Percentiles rank a stretch among this genome's conserved stretches.
Conservation (phyloP, 371 early-diverging fungal species). For the Circinella minor region DNA sequence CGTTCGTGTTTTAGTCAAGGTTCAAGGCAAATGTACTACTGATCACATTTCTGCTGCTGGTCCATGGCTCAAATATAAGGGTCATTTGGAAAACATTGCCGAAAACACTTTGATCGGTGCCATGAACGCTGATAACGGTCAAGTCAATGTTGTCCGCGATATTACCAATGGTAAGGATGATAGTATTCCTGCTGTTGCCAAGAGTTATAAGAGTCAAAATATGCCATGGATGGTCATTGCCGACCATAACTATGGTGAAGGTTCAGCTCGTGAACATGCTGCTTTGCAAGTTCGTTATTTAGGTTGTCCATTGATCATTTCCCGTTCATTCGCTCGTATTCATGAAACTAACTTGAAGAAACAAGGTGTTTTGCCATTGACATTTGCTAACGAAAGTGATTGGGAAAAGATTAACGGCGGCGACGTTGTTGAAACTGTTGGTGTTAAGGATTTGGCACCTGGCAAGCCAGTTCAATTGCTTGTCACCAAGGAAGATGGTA, state of each 20-base stretch:
- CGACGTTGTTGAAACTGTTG: slow-evolving; percentile 82
- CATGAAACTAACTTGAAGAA: slow-evolving; percentile 99
- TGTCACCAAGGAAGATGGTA: slow-evolving; percentile 62
- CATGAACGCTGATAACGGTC: slow-evolving; percentile 87
- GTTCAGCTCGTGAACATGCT: slow-evolving; percentile 97
- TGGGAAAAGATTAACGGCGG: slow-evolving; percentile 81
- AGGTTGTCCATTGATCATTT: slow-evolving; percentile 89
- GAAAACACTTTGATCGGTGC: slow-evolving; percentile 97
- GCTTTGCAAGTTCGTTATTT: slow-evolving; percentile 94
- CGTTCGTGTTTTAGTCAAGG: slow-evolving; percentile 85
- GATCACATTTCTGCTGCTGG: slow-evolving; percentile 97
- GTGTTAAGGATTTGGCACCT: slow-evolving; percentile 70
- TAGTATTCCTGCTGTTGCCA: slow-evolving; percentile 90
- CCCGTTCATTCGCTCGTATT: slow-evolving; percentile 95
- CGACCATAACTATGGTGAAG: slow-evolving; percentile 98
- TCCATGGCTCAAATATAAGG: slow-evolving; percentile 97
- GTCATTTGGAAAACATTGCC: slow-evolving; percentile 95
- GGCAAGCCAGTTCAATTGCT: slow-evolving; percentile 63
- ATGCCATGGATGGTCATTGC: slow-evolving; percentile 93
- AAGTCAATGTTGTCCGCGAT: slow-evolving; percentile 85
- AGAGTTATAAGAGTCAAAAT: slow-evolving; percentile 80
- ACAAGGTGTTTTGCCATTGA: slow-evolving; percentile 95
- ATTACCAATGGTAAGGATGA: slow-evolving; percentile 70
- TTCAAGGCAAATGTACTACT: slow-evolving; percentile 97
- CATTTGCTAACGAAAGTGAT: slow-evolving; percentile 83